phyloP scores from a whole-genome alignment of 352 stramenopile genomes.

The Elongisporangium prolatum region DNA sequence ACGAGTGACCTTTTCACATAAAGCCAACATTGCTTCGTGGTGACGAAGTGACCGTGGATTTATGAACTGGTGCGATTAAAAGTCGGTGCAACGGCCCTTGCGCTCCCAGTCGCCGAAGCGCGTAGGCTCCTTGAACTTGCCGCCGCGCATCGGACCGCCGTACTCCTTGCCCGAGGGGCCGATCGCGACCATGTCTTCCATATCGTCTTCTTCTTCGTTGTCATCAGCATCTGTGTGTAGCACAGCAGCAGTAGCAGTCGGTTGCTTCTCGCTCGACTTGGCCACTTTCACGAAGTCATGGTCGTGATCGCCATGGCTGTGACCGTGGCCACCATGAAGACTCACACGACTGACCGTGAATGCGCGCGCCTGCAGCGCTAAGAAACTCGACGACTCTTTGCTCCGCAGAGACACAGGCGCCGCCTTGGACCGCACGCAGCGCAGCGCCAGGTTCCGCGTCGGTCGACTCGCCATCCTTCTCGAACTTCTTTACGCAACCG shows the following conservation, averaged over 20 bases:
- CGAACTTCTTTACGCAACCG: constrained; percentile 4
- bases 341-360: constrained; percentile 23
- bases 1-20: background rate
- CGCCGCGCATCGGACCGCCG: constrained; percentile 91
- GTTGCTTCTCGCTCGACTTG: background rate
- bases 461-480: constrained; percentile 13
- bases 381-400: constrained; percentile 23
- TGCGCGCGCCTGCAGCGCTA: constrained; percentile 6
- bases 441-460: constrained; percentile 6
- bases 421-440: background rate
- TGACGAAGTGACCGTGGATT: background rate
- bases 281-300: constrained; percentile 13
- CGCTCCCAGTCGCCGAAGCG: constrained; percentile 98
- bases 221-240: constrained; percentile 22
- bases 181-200: constrained; percentile 93
- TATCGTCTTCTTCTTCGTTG: constrained; percentile 82
- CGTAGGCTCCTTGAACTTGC: constrained; percentile 93
- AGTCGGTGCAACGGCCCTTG: constrained; percentile 95
- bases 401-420: background rate
- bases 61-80: constrained; percentile 47
- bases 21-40: background rate
- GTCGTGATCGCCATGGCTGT: constrained; percentile 17
- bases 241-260: background rate
- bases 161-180: constrained; percentile 90
- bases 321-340: constrained; percentile 20